Conservation (phyloP, 2,329 filamentous ascomycete genomes). For the Diaporthe nobilis region DNA sequence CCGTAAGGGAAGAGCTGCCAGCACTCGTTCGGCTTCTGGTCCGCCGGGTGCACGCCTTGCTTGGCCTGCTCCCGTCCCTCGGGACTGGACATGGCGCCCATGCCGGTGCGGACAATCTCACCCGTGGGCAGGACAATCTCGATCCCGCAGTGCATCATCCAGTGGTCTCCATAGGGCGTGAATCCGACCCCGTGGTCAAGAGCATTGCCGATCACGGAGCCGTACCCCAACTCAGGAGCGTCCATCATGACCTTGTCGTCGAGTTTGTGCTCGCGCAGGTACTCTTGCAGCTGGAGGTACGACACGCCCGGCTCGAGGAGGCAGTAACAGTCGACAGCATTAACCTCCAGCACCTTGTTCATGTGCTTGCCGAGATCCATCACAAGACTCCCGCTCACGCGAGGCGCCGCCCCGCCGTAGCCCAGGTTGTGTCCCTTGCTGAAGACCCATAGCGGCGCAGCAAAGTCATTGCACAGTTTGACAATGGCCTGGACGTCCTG, state of each 20-base stretch:
- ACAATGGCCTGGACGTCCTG: slow-evolving; percentile 63
- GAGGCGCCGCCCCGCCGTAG: slow-evolving; percentile 68
- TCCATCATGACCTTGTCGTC: slow-evolving; percentile 59
- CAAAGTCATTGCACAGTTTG: slow-evolving; percentile 59
- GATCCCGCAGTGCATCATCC: slow-evolving; percentile 56
- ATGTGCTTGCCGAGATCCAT: slow-evolving; percentile 67
- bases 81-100: slow-evolving; percentile 60
- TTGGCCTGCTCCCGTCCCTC: slow-evolving; percentile 48
- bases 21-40: slow-evolving; percentile 46
- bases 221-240: slow-evolving; percentile 57
- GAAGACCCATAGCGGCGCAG: slow-evolving; percentile 63
- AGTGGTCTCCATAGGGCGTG: slow-evolving; percentile 60
- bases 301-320: slow-evolving; percentile 70
- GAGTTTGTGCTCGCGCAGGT: slow-evolving; percentile 58
- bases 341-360: slow-evolving; percentile 66
- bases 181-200: slow-evolving; percentile 63
- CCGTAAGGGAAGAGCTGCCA: slow-evolving; percentile 57
- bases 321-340: slow-evolving; percentile 62
- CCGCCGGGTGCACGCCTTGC: slow-evolving; percentile 52
- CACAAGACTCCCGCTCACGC: slow-evolving; percentile 64
- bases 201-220: slow-evolving; percentile 61
- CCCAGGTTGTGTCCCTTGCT: slow-evolving; percentile 65
- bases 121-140: slow-evolving; percentile 62
- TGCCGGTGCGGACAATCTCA: slow-evolving; percentile 61
- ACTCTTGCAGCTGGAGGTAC: slow-evolving; percentile 65